Evolutionary conservation across 805 yeast genomes (phyloP), one percentile per base, ranked within the genome.

Genomic region (Lipomyces lipofer): DNA sequence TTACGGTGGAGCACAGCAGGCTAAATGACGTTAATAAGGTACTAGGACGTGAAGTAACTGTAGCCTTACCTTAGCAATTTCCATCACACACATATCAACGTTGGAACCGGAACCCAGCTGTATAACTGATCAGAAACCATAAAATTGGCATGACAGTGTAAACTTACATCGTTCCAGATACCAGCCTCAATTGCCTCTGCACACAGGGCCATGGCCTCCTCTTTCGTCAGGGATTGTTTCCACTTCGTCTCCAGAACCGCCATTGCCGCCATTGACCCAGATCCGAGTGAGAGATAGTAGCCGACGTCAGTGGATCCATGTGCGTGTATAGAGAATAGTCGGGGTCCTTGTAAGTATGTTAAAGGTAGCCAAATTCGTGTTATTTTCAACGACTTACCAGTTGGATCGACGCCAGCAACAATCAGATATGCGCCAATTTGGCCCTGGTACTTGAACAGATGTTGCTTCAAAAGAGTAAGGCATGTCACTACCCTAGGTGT

Each of bases 301-400:
- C 98, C 98, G 58, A 92, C 86, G 72, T 94, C 99, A 12, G 98
- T 91, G 6, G 97, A 89, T 17, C 99, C 99, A 70, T 94, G 99
- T 2, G 99, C 99, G 65, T 94, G 98, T 38, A 92, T 86, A 1
- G 96, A 84, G 71, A 88, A 85, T 67, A 94, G 77, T 67, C 90
- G 95, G 1, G 97, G 87, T 21, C 67, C 65, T 55, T 36, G n/a
- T n/a, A n/a, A n/a, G n/a, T 6, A 33, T 25, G 43, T 4, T 15
- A 45, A 42, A 8, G 25, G 8, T 17, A 4, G n/a, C n/a, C n/a
- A n/a, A n/a, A n/a, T n/a, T n/a, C n/a, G n/a, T n/a, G n/a, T n/a
- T n/a, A n/a, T n/a, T n/a, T n/a, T n/a, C n/a, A n/a, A n/a, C n/a
- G n/a, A n/a, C n/a, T n/a, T 47, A 13, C 99, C 99, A 0, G 97